Evolutionary conservation across 306 rosid species (phyloP), one percentile per base, ranked within the genome.

Genomic region (Corylus americana): DNA sequence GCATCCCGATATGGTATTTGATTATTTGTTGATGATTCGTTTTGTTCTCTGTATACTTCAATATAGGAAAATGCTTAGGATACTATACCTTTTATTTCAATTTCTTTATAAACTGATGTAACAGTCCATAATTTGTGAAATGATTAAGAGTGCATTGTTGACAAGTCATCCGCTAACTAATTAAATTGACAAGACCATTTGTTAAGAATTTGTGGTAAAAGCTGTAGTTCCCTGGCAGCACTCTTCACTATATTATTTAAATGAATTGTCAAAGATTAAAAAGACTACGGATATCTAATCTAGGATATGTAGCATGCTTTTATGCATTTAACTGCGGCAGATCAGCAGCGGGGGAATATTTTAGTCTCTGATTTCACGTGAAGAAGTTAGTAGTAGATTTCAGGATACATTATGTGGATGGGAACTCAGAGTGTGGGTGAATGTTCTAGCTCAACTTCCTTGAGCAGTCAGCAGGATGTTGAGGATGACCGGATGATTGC

Each of bases 401-500:
- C 0, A 17, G 54, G 63, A 17, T 17, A 44, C 66, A 77, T 64
- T 71, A 86, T 83, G 91, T 87, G 80, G 87, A 87, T 79, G 4
- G 88, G 79, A 82, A 80, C 81, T 61, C 86, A 39, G 20, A 70
- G 81, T 76, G 31, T 68, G 72, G 94, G 90, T 67, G 92, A 87
- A 82, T 87, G 87, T 80, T 90, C 93, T 29, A 85, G 89, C 64
- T 92, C 95, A 53, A 90, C 86, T 44, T 90, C 95, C 63, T 78
- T 72, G 54, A 86, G 90, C 81, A 85, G 90, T 77, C 92, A 89
- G 77, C 88, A 68, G 66, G 89, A 86, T 73, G 53, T 80, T 76
- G 88, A 88, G 70, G 92, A 94, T 86, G 98, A 94, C 71, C 81
- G 78, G 70, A 94, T 94, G 98, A 94, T 94, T 77, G 98, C 97